Base-by-base conservation (phyloP, 2,329 filamentous ascomycete species). In the Westerdykella aurantiaca region DNA sequence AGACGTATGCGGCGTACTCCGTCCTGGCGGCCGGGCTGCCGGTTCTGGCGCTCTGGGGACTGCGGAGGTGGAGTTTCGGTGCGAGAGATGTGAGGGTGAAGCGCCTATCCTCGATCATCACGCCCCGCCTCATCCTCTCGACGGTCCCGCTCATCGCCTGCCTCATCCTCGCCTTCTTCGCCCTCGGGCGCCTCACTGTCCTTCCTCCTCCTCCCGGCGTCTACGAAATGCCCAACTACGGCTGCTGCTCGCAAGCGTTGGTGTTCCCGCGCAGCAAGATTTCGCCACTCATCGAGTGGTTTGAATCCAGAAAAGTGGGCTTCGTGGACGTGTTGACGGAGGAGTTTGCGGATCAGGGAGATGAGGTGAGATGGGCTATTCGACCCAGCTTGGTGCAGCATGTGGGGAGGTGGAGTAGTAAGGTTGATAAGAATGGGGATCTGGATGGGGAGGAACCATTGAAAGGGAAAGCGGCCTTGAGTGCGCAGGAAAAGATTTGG, bases 311-410 rank as follows among this genome's bases (percentile, higher is more conserved):
- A 39, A 53, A 53, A 5, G 45, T 65, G 1, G 69, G 67, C 5
- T 64, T 68, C 34, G 58, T 69, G 3, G 71, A 73, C 38, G 61
- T 64, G 35, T 45, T 72, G 21, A 68, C 63, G 0, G 71, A 74
- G 44, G 61, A 69, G 25, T 71, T 64, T 43, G 71, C 70, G 1
- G 61, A 72, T 41, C 49, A 64, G 31, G 49, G 63, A n/a, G 51
- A 55, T 2, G 58, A 69, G 45, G 46, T 67, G 33, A 60, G 71
- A 14, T 74, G 66, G 57, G 70, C 69, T 2, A 39, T 73, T 16
- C 68, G 63, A 5, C 72, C 71, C 1, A 67, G 62, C 37, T 52
- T 74, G 2, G 48, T 75, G 22, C 72, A 74, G 53, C 72, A 75
- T 51, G 54, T 73, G 14, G 71, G 71, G 4, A 48, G 63, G 29